Percentiles rank a stretch among this genome's conserved stretches.
Conservation (phyloP, 2,329 filamentous ascomycete species). For the Hymenoscyphus fraxineus region DNA sequence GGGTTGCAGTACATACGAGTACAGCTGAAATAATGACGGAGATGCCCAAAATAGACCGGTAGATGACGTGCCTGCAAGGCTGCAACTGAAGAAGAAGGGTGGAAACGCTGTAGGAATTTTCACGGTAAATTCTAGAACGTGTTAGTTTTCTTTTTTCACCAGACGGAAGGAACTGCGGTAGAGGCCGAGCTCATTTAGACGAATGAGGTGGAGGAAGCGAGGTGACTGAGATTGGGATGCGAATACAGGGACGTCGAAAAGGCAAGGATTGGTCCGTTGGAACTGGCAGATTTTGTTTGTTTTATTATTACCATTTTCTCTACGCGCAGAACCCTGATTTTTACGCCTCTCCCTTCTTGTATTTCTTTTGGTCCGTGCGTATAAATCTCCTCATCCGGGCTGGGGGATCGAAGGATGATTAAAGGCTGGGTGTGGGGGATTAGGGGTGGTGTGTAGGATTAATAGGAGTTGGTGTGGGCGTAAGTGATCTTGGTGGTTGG, state of each 20-base stretch:
- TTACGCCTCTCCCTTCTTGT: not conserved
- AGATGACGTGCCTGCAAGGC: not conserved
- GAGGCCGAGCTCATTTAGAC: not conserved
- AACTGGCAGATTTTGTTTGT: not conserved
- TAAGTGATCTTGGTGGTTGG: not conserved
- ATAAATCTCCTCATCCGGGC: not conserved
- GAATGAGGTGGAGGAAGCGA: not conserved
- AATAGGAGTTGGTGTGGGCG: not conserved
- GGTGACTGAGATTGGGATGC: too few relatives aligned
- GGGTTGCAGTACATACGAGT: not conserved
- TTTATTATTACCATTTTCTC: not conserved
- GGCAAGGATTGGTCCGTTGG: not conserved
- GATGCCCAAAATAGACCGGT: not conserved
- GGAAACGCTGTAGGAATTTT: not conserved
- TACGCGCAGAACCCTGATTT: not conserved
- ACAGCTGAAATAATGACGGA: not conserved
- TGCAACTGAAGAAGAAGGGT: not conserved
- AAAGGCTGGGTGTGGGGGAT: not conserved
- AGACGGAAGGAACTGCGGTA: not conserved
- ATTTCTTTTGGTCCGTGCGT: not conserved
- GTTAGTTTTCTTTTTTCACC: not conserved
- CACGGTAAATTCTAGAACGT: not conserved
- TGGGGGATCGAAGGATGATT: conserved; percentile 1
- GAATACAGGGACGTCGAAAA: not conserved
- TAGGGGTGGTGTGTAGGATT: not conserved